These are phyloP conservation scores for Puccinia triticina DNA, from an alignment of 1,284 basidiomycete species.

Conservation along the genomic window DNA sequence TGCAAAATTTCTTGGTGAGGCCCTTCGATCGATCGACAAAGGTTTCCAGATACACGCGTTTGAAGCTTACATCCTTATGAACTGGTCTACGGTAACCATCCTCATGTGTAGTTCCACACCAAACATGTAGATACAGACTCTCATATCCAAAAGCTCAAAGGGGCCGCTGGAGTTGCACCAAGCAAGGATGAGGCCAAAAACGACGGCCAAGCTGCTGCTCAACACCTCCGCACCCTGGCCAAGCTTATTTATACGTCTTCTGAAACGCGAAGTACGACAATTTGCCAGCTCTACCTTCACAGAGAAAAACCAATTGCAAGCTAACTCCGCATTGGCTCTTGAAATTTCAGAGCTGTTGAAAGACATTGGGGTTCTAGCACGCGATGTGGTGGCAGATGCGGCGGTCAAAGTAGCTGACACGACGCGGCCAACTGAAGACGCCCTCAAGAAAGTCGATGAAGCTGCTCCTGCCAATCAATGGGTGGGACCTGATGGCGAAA, in stretches of 20 bases:
- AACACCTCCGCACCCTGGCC: slow-evolving; percentile 78
- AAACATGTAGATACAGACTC: slow-evolving; percentile 42
- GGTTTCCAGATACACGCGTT: slow-evolving; percentile 63
- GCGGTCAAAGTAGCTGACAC: slow-evolving; percentile 74
- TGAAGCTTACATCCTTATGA: background rate
- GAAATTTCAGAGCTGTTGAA: slow-evolving; percentile 54
- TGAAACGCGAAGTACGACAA: slow-evolving; percentile 82
- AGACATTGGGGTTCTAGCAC: slow-evolving; percentile 60
- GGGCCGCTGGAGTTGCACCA: slow-evolving; percentile 38
- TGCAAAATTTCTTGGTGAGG: slow-evolving; percentile 67
- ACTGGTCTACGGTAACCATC: background rate
- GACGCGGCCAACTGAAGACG: slow-evolving; percentile 71
- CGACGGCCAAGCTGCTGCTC: slow-evolving; percentile 65
- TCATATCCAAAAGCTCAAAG: slow-evolving; percentile 49
- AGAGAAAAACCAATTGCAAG: slow-evolving; percentile 54
- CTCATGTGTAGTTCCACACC: slow-evolving; percentile 38
- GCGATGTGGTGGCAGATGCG: slow-evolving; percentile 79
- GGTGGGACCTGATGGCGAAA: slow-evolving; percentile 49
- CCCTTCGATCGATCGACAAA: slow-evolving; percentile 65
- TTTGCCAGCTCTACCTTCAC: slow-evolving; percentile 70
- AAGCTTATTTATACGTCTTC: slow-evolving; percentile 82
- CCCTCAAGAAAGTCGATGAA: slow-evolving; percentile 71
- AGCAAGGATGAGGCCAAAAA: slow-evolving; percentile 47
- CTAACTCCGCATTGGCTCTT: slow-evolving; percentile 50
- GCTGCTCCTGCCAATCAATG: slow-evolving; percentile 59